Percentiles rank a stretch among this genome's conserved stretches.
Conservation (phyloP, 148 eudicot genomes). For the Amaranthus hypochondriacus region DNA sequence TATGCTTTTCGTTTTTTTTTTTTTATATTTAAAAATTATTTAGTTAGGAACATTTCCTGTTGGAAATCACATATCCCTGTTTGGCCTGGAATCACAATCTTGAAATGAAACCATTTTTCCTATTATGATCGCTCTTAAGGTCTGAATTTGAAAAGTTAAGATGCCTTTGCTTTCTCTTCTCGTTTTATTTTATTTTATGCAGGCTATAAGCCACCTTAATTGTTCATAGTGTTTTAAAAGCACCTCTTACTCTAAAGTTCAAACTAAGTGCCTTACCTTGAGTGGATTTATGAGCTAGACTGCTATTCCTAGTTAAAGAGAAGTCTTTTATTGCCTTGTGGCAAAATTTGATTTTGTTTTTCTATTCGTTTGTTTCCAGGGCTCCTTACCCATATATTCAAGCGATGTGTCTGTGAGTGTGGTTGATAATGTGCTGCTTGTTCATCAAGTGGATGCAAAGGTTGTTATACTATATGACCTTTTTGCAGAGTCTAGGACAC, state of each 20-base stretch:
- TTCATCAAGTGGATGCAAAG: slow-evolving; percentile 97
- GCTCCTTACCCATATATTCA: slow-evolving; percentile 86
- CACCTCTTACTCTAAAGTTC: not conserved
- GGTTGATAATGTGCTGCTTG: slow-evolving; percentile 89
- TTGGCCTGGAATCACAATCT: not conserved
- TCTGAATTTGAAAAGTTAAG: not conserved
- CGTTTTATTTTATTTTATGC: not conserved
- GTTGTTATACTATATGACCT: slow-evolving; percentile 91
- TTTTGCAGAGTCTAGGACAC: slow-evolving; percentile 79
- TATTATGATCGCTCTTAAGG: not conserved
- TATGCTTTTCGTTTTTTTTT: too few relatives aligned
- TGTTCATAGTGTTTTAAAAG: too few relatives aligned
- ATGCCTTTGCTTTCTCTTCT: not conserved
- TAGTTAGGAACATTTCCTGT: not conserved
- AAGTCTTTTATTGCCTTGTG: too few relatives aligned
- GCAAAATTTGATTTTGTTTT: slow-evolving; percentile 1
- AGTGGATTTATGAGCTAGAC: not conserved
- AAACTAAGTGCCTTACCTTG: not conserved
- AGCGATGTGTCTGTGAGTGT: slow-evolving; percentile 82
- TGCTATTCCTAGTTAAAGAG: not conserved
- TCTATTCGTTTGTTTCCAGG: slow-evolving; percentile 45
- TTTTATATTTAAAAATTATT: too few relatives aligned
- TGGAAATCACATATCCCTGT: not conserved
- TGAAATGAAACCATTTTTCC: not conserved
- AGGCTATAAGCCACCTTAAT: not conserved